These are phyloP conservation scores for Aspergillus viridinutans DNA, from an alignment of 2,329 filamentous ascomycete species.

Conservation along the genomic window DNA sequence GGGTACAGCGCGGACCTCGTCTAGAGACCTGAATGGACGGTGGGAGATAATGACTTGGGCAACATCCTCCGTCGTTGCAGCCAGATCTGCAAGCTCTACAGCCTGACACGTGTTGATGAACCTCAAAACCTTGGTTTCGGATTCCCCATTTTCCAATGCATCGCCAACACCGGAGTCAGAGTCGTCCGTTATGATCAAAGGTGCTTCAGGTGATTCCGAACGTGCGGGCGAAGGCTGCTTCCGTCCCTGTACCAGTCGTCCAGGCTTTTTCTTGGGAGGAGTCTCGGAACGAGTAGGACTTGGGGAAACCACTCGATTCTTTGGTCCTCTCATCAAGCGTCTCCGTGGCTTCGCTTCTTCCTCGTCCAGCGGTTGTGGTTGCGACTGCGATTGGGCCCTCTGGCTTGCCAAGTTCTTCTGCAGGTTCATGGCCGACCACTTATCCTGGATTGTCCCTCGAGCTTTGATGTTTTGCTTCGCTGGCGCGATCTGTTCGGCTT, in stretches of 20 bases:
- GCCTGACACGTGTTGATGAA: constrained; percentile 79
- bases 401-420: constrained; percentile 25
- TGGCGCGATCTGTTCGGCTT: constrained; percentile 19
- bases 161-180: constrained; percentile 39
- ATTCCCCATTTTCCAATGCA: constrained; percentile 38
- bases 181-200: constrained; percentile 44
- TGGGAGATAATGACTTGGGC: constrained; percentile 67
- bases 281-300: constrained; percentile 17
- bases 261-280: constrained; percentile 25
- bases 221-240: constrained; percentile 32
- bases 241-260: constrained; percentile 49
- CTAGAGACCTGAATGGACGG: constrained; percentile 67
- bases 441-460: constrained; percentile 55
- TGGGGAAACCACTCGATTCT: constrained; percentile 26
- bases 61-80: constrained; percentile 65
- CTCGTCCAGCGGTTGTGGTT: constrained; percentile 13
- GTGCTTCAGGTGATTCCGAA: constrained; percentile 32
- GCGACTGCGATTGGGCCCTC: constrained; percentile 6
- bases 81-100: constrained; percentile 76
- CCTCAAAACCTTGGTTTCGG: constrained; percentile 59
- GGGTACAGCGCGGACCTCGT: constrained; percentile 63
- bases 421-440: constrained; percentile 50
- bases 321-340: constrained; percentile 37
- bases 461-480: constrained; percentile 54
- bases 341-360: constrained; percentile 31